Conservation (phyloP, 306 rosid species). For the Purshia tridentata region DNA sequence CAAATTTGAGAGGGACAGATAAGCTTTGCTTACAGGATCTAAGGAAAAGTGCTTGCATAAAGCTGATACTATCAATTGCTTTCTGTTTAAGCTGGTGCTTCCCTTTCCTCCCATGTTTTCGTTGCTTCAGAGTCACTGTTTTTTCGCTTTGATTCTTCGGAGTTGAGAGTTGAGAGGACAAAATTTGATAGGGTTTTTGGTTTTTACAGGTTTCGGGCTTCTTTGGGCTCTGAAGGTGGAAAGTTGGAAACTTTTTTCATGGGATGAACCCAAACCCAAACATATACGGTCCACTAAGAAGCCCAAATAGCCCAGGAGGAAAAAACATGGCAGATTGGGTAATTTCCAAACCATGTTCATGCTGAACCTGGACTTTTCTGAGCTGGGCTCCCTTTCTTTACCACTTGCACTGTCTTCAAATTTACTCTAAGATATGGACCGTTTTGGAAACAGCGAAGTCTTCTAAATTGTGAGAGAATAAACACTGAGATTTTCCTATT, state of each 20-base stretch:
- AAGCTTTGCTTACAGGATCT: constrained; percentile 58
- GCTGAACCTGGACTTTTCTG: too few species aligned
- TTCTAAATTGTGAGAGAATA: too few species aligned
- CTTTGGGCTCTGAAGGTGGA: constrained; percentile 1
- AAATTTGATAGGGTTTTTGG: constrained; percentile 22
- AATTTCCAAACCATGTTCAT: too few species aligned
- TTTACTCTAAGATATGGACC: too few species aligned
- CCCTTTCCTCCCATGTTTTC: constrained; percentile 53
- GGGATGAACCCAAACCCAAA: background rate
- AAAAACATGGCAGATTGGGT: too few species aligned
- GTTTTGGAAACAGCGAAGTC: too few species aligned
- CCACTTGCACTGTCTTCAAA: too few species aligned
- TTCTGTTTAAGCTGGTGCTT: constrained; percentile 33
- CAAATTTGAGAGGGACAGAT: background rate
- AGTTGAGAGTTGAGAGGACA: background rate
- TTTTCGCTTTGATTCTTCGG: too few species aligned
- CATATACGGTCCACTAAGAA: background rate
- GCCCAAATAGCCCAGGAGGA: background rate
- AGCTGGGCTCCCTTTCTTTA: too few species aligned
- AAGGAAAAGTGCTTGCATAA: constrained; percentile 54
- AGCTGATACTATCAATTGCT: constrained; percentile 47
- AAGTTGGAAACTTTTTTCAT: too few species aligned
- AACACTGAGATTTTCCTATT: too few species aligned
- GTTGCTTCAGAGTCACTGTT: constrained; percentile 6
- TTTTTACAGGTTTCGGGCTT: background rate